A percentile compares a stretch with the other conserved stretches of the same genome.
Conservation (phyloP, 2,329 filamentous ascomycete genomes). For the Geosmithia putterillii region DNA sequence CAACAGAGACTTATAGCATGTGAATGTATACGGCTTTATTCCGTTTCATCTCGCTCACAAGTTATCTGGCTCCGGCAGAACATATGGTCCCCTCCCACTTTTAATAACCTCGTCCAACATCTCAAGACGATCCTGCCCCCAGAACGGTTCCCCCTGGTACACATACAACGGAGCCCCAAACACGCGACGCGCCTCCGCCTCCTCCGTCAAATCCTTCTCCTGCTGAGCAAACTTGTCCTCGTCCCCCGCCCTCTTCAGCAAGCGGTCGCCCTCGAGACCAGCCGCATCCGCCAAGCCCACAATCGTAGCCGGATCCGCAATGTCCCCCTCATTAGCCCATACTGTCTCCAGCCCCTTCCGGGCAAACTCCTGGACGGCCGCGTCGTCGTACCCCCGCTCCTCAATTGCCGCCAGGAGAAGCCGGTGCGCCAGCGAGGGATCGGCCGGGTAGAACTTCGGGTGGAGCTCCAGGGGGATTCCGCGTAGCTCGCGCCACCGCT, state of each 20-base stretch:
- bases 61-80: neutral
- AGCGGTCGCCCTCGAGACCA: slow-evolving; percentile 3
- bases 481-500: slow-evolving; percentile 13
- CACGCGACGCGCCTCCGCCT: slow-evolving; percentile 7
- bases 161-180: slow-evolving; percentile 12
- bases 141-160: slow-evolving; percentile 11
- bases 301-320: slow-evolving; percentile 5
- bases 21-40: too few relatives aligned
- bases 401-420: slow-evolving; percentile 2
- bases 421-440: slow-evolving; percentile 16
- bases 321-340: slow-evolving; percentile 6
- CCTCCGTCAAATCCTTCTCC: slow-evolving; percentile 5
- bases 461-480: slow-evolving; percentile 12
- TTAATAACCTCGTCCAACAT: slow-evolving; percentile 11
- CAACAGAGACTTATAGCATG: too few relatives aligned
- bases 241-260: slow-evolving; percentile 1
- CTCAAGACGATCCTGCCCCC: slow-evolving; percentile 13
- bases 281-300: slow-evolving; percentile 3
- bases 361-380: slow-evolving; percentile 5
- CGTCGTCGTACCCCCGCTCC: slow-evolving; percentile 2
- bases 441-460: slow-evolving; percentile 9
- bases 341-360: slow-evolving; percentile 4
- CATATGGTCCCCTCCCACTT: slow-evolving; percentile 6
- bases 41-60: too few relatives aligned
- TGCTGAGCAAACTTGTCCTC: slow-evolving; percentile 1